A percentile compares a stretch with the other conserved stretches of the same genome.
These are phyloP conservation scores for Kodamaea neixiangensis DNA, from an alignment of 805 yeast genomes.

Conservation along the genomic window DNA sequence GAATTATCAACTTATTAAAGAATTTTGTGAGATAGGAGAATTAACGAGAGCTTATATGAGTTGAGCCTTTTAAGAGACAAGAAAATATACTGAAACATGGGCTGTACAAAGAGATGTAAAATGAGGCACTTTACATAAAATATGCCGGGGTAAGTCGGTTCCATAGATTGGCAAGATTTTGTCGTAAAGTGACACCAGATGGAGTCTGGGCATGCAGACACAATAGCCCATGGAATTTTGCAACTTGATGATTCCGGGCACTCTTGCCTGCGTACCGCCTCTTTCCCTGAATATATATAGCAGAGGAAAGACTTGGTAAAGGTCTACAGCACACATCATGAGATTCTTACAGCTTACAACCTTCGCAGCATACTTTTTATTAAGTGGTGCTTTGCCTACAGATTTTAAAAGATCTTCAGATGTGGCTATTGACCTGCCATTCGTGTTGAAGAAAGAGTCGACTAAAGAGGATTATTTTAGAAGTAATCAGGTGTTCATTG, in stretches of 20 bases:
- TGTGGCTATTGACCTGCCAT: slow-evolving; percentile 31
- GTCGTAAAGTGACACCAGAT: neutral
- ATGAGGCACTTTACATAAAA: neutral
- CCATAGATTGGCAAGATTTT: neutral
- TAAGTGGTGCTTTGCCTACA: neutral
- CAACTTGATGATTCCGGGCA: neutral
- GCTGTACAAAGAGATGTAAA: neutral
- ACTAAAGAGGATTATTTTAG: slow-evolving; percentile 48
- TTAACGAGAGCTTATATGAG: no score
- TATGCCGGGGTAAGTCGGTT: neutral
- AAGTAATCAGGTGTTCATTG: slow-evolving; percentile 48
- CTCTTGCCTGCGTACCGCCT: neutral
- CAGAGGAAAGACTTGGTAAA: neutral
- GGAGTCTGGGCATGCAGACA: neutral
- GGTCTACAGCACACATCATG: neutral
- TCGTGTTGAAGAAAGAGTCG: slow-evolving; percentile 49
- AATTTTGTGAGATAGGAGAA: no score
- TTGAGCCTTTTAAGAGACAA: no score
- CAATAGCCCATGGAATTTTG: neutral
- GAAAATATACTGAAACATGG: neutral
- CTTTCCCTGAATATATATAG: neutral
- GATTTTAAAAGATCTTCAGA: neutral
- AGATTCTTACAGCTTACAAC: neutral
- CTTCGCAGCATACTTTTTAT: neutral
- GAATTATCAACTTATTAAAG: no score